A percentile compares a stretch with the other conserved stretches of the same genome.
phyloP scores from a whole-genome alignment of 495 filamentous ascomycete species.

The Penicillium tannophilum region DNA sequence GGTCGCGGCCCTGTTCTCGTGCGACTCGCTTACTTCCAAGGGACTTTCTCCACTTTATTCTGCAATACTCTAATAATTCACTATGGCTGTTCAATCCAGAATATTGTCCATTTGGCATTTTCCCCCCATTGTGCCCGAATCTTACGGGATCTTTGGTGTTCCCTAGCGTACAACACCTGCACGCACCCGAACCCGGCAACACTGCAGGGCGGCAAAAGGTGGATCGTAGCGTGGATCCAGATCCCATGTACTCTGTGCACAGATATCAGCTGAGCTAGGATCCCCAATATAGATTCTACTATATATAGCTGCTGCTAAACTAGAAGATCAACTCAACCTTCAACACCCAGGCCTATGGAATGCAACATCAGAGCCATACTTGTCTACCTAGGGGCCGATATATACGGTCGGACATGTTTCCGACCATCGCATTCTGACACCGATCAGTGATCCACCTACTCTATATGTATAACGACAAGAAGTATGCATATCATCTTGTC shows the following conservation, averaged over 20 bases:
- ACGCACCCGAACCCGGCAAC: conserved; percentile 17
- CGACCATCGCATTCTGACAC: not conserved
- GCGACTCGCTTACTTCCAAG: conserved; percentile 9
- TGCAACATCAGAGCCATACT: not conserved
- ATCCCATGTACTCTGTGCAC: conserved; percentile 2
- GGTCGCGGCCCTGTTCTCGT: conserved; percentile 11
- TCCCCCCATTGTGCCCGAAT: not conserved
- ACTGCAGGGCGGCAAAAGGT: conserved; percentile 17
- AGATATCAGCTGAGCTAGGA: not conserved
- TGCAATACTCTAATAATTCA: not conserved
- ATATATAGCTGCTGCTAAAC: not conserved
- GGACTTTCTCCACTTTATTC: conserved; percentile 5
- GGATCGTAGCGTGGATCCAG: conserved; percentile 15
- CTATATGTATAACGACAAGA: not conserved
- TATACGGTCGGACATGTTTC: not conserved
- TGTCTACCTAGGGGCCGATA: not conserved
- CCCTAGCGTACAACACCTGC: conserved; percentile 9
- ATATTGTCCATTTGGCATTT: not conserved
- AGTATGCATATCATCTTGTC: not conserved
- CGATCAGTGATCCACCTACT: not conserved
- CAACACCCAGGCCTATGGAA: not conserved
- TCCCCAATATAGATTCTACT: not conserved
- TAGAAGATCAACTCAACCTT: not conserved
- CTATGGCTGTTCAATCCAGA: not conserved
- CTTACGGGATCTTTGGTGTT: not conserved